Evolutionary conservation across 2,329 filamentous ascomycete species (phyloP).

Genomic region (Neofusicoccum ribis): DNA sequence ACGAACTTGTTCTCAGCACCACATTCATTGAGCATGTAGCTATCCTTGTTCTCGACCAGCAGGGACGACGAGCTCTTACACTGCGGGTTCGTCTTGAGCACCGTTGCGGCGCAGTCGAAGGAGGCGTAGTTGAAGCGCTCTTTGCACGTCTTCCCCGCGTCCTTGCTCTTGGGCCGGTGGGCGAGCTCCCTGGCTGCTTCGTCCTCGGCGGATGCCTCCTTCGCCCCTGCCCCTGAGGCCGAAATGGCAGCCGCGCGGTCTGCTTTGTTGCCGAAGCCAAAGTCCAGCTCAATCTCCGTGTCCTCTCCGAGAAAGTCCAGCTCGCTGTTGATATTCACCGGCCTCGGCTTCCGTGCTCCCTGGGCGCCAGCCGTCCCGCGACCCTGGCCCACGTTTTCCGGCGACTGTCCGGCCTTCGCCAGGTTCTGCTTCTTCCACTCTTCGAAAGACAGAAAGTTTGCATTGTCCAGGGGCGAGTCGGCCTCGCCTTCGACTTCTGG

Average conservation of each 20-base stretch:
- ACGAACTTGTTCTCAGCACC: conserved; percentile 85
- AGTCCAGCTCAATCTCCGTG: conserved; percentile 77
- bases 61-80: conserved; percentile 87
- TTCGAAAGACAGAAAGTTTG: conserved; percentile 92
- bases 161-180: conserved; percentile 68
- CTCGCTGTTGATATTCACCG: conserved; percentile 63
- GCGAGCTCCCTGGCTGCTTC: conserved; percentile 27
- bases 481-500: conserved; percentile 54
- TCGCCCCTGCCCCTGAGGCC: not conserved
- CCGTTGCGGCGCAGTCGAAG: conserved; percentile 92
- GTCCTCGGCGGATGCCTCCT: not conserved
- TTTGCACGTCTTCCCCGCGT: conserved; percentile 96
- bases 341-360: conserved; percentile 46
- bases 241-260: conserved; percentile 7
- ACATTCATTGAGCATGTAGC: conserved; percentile 96
- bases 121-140: conserved; percentile 97
- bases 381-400: conserved; percentile 62
- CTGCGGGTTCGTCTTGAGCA: conserved; percentile 84
- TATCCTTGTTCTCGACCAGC: conserved; percentile 94
- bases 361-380: conserved; percentile 52
- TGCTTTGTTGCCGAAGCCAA: conserved; percentile 53
- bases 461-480: conserved; percentile 69
- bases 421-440: conserved; percentile 97
- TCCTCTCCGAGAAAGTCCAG: conserved; percentile 84
- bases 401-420: conserved; percentile 78